Percentiles rank a stretch among this genome's conserved stretches.
Conservation (phyloP, 371 early-diverging fungal species). For the Parasitella parasitica region DNA sequence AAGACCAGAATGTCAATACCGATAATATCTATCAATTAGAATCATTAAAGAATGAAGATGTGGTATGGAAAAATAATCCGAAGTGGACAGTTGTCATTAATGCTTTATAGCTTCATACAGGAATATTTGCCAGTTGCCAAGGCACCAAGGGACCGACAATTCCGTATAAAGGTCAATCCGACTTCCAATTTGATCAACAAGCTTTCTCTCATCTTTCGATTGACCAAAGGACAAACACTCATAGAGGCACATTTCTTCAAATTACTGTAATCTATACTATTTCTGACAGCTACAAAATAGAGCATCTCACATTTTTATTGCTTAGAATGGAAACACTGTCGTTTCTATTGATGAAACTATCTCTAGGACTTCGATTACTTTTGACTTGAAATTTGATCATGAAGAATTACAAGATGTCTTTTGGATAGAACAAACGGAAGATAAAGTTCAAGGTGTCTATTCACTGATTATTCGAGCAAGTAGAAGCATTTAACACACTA, state of each 20-base stretch:
- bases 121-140: neutral
- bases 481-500: too few species aligned
- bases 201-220: neutral
- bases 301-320: neutral
- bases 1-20: neutral
- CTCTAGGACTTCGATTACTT: neutral
- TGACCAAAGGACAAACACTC: neutral
- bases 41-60: neutral
- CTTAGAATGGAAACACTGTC: neutral
- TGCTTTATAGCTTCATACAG: neutral
- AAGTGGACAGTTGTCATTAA: neutral
- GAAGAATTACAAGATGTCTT: constrained; percentile 11
- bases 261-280: neutral
- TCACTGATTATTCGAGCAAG: constrained; percentile 2
- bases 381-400: constrained; percentile 2
- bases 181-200: constrained; percentile 4
- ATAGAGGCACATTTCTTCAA: neutral
- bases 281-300: neutral
- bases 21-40: neutral
- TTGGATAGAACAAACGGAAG: constrained; percentile 3
- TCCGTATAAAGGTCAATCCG: constrained; percentile 6
- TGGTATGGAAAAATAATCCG: too few species aligned
- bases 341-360: neutral
- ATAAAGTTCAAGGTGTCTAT: neutral
- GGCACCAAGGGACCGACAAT: neutral